Percentiles rank a stretch among this genome's conserved stretches.
phyloP scores from a whole-genome alignment of 768 basidiomycete species.

The Suillus sp. region DNA sequence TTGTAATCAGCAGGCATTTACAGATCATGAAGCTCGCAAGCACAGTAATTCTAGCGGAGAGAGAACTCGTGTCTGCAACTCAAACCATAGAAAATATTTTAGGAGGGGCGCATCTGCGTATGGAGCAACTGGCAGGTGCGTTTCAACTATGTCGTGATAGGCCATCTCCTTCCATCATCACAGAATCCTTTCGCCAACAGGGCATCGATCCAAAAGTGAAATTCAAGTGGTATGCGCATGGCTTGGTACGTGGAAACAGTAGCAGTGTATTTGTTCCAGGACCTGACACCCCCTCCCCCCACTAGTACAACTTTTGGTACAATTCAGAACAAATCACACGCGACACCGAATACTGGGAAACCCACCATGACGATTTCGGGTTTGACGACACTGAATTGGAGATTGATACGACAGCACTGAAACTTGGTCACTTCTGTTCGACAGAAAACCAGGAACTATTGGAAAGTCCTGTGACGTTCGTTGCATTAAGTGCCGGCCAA shows the following conservation, averaged over 20 bases:
- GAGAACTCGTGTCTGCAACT: slow-evolving; percentile 22
- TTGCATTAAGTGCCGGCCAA: neutral
- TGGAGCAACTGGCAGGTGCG: neutral
- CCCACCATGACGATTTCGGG: neutral
- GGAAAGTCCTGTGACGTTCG: neutral
- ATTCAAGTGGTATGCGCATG: neutral
- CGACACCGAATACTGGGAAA: neutral
- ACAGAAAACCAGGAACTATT: neutral
- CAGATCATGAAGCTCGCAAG: slow-evolving; percentile 34
- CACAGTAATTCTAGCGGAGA: slow-evolving; percentile 26
- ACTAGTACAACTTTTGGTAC: slow-evolving; percentile 1
- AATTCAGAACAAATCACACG: neutral
- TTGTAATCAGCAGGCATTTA: slow-evolving; percentile 37
- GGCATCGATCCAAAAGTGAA: neutral
- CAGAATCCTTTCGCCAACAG: neutral
- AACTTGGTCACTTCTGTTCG: neutral
- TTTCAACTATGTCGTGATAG: neutral
- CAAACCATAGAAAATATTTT: neutral
- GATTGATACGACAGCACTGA: neutral
- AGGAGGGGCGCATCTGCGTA: neutral
- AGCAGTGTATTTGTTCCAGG: neutral
- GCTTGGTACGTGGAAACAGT: slow-evolving; percentile 1
- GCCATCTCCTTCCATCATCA: neutral
- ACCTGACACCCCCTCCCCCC: neutral
- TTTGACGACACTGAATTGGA: neutral